These are phyloP conservation scores for Exsudoporus floridanus DNA, from an alignment of 1,284 basidiomycete genomes.

Conservation along the genomic window DNA sequence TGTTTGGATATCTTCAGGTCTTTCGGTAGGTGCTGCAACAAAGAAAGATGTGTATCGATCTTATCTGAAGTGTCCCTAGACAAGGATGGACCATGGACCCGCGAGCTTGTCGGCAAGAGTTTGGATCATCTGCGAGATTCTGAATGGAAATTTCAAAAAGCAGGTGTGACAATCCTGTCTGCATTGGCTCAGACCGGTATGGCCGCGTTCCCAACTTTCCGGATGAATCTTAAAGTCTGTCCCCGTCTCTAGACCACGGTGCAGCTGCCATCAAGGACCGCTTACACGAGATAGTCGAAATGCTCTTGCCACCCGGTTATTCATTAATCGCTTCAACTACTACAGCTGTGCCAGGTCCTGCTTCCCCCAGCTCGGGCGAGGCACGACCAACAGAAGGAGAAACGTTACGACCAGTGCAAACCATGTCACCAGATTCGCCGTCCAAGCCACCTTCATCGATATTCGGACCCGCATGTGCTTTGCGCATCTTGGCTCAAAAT, in stretches of 20 bases:
- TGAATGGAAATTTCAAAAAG: slow-evolving; percentile 26
- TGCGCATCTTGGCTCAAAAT: slow-evolving; percentile 18
- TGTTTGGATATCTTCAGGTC: slow-evolving; percentile 25
- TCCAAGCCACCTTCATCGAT: slow-evolving; percentile 19
- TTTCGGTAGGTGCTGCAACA: too few relatives aligned
- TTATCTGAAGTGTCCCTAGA: slow-evolving; percentile 9
- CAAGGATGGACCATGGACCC: slow-evolving; percentile 2
- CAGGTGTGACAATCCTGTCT: slow-evolving; percentile 25
- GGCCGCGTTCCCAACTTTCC: not conserved
- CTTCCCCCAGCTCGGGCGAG: too few relatives aligned
- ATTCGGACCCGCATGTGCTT: slow-evolving; percentile 26
- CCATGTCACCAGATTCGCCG: not conserved
- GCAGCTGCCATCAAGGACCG: not conserved
- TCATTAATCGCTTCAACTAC: too few relatives aligned
- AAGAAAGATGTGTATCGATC: too few relatives aligned
- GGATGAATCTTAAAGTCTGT: not conserved
- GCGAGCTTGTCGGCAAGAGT: slow-evolving; percentile 15
- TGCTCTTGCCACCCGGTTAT: too few relatives aligned
- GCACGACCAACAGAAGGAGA: too few relatives aligned
- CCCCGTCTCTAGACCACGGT: slow-evolving; percentile 17
- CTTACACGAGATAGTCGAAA: too few relatives aligned
- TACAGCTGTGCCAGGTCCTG: too few relatives aligned
- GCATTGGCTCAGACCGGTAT: slow-evolving; percentile 25
- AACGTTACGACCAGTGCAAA: too few relatives aligned
- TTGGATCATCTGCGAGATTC: slow-evolving; percentile 3